A percentile compares a stretch with the other conserved stretches of the same genome.
phyloP scores from a whole-genome alignment of 2,329 filamentous ascomycete genomes.

The Sporothrix pseudoabietina region DNA sequence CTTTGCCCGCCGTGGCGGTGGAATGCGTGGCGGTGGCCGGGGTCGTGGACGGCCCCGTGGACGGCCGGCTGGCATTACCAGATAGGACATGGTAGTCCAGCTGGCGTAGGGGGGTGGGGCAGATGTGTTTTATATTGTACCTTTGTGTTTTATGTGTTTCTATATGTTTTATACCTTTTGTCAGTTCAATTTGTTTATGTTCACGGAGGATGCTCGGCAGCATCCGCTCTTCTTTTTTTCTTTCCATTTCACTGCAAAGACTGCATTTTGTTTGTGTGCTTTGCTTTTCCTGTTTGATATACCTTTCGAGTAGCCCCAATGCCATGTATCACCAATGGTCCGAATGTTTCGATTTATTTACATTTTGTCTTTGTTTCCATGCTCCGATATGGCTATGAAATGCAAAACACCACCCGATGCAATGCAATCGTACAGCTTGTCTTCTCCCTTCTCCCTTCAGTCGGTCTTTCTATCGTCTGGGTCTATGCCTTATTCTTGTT shows the following conservation, averaged over 20 bases:
- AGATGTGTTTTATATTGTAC: not conserved
- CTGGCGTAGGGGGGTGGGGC: not conserved
- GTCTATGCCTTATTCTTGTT: slow-evolving; percentile 2
- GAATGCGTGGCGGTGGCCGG: slow-evolving; percentile 26
- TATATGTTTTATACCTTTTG: not conserved
- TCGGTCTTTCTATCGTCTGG: not conserved
- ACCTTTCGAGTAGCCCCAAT: not conserved
- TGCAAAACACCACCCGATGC: not conserved
- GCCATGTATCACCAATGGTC: not conserved
- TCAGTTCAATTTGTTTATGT: not conserved
- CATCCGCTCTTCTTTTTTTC: not conserved
- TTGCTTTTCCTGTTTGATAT: not conserved
- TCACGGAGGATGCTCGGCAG: not conserved
- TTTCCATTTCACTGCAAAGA: not conserved
- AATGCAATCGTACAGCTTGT: not conserved
- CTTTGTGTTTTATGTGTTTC: not conserved
- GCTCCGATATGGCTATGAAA: not conserved
- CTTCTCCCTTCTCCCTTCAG: not conserved
- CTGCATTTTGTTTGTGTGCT: not conserved
- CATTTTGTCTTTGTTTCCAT: not conserved
- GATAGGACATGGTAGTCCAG: not conserved
- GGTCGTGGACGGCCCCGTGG: slow-evolving; percentile 33
- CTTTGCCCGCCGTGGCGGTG: slow-evolving; percentile 31
- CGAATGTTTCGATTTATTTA: not conserved
- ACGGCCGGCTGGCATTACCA: slow-evolving; percentile 23